Conservation (phyloP, 2,329 filamentous ascomycete genomes). For the Diaporthe sp. region DNA sequence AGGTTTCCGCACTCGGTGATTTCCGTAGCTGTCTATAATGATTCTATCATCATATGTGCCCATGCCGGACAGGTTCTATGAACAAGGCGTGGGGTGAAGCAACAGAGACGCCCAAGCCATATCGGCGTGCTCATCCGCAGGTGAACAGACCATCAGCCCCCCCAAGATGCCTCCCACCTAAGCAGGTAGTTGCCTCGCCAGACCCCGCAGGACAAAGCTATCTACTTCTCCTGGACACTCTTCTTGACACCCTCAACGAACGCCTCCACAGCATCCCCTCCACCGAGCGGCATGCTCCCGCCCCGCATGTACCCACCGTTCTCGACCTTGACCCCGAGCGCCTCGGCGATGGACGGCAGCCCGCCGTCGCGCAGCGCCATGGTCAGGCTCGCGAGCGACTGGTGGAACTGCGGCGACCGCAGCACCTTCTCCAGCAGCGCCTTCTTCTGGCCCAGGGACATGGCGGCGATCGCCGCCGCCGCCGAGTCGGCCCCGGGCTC, state of each 20-base stretch:
- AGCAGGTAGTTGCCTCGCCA: neutral
- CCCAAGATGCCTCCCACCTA: neutral
- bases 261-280: slow-evolving; percentile 88
- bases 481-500: slow-evolving; percentile 78
- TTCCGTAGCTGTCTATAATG: slow-evolving; percentile 4
- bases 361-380: slow-evolving; percentile 92
- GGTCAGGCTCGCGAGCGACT: slow-evolving; percentile 87
- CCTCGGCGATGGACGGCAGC: slow-evolving; percentile 89
- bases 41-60: slow-evolving; percentile 12
- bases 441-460: slow-evolving; percentile 83
- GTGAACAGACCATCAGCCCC: neutral
- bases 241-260: slow-evolving; percentile 92
- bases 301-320: slow-evolving; percentile 87
- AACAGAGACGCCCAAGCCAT: too few relatives aligned
- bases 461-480: slow-evolving; percentile 79
- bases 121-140: neutral
- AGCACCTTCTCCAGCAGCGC: slow-evolving; percentile 84
- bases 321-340: slow-evolving; percentile 82
- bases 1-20: neutral
- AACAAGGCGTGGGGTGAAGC: neutral
- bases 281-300: slow-evolving; percentile 86
- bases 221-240: slow-evolving; percentile 69
- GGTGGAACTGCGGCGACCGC: slow-evolving; percentile 89
- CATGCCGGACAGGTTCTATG: neutral
- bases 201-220: neutral